Evolutionary conservation across 139 green algal genomes (phyloP).

Genomic region (Volvox reticuliferus): DNA sequence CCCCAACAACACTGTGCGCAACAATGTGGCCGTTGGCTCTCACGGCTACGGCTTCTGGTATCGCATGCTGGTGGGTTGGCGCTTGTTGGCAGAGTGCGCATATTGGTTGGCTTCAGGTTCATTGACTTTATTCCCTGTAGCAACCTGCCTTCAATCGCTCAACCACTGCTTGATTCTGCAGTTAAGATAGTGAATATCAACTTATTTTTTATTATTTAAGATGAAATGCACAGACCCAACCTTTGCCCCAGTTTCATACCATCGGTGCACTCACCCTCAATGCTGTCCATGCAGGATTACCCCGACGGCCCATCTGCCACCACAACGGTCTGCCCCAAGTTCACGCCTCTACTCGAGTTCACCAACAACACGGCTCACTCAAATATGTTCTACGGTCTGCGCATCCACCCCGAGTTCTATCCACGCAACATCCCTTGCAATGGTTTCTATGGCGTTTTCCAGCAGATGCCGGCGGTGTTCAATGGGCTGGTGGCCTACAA

Average conservation of each 20-base stretch:
- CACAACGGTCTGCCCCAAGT: constrained; percentile 69
- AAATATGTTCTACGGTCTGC: constrained; percentile 77
- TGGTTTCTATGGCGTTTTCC: background rate
- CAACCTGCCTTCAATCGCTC: too few relatives aligned
- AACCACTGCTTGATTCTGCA: too few relatives aligned
- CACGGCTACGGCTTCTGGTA: constrained; percentile 70
- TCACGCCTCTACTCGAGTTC: constrained; percentile 62
- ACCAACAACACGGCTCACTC: constrained; percentile 73
- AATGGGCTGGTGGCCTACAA: constrained; percentile 67
- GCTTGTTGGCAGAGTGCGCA: too few relatives aligned
- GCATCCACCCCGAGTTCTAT: constrained; percentile 68
- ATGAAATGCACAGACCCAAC: too few relatives aligned
- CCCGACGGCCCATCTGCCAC: constrained; percentile 58
- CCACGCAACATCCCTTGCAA: constrained; percentile 50
- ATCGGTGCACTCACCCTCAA: too few relatives aligned
- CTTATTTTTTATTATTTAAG: too few relatives aligned
- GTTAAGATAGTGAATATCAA: too few relatives aligned
- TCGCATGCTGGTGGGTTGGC: constrained; percentile 32
- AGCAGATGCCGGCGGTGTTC: constrained; percentile 55
- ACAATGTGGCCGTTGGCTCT: constrained; percentile 42
- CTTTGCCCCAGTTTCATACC: too few relatives aligned
- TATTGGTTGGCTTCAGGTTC: too few relatives aligned
- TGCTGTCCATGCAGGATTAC: constrained; percentile 25
- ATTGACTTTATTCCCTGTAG: too few relatives aligned
- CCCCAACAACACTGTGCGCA: constrained; percentile 76